A percentile compares a stretch with the other conserved stretches of the same genome.
Conservation (phyloP, 129 eudicot genomes). For the Pseudognaphalium luteoalbum region DNA sequence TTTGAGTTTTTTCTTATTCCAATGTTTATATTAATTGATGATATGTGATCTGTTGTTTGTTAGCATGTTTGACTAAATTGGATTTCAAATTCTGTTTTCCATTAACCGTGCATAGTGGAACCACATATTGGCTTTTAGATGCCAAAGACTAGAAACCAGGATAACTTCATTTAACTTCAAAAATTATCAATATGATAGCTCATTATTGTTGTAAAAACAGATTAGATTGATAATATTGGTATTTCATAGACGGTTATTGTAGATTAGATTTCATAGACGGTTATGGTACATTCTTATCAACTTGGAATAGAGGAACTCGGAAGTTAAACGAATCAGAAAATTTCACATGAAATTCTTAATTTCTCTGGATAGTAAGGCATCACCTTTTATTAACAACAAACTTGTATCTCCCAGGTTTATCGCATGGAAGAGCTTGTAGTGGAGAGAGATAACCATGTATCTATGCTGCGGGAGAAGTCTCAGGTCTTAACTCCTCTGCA, state of each 20-base stretch:
- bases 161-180: neutral
- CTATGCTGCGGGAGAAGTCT: conserved; percentile 58
- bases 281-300: neutral
- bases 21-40: conserved; percentile 13
- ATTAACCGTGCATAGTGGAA: neutral
- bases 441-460: conserved; percentile 57
- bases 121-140: neutral
- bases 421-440: conserved; percentile 59
- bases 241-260: neutral
- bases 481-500: conserved; percentile 43
- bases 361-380: neutral
- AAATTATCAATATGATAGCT: conserved; percentile 5
- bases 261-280: neutral
- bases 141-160: too few species aligned
- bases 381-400: neutral
- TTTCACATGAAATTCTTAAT: neutral
- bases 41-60: conserved; percentile 8
- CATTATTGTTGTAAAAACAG: neutral
- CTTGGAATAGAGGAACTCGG: neutral
- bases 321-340: neutral
- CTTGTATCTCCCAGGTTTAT: conserved; percentile 41
- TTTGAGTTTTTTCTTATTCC: conserved; percentile 32
- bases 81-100: neutral
- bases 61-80: neutral
- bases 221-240: neutral